A percentile compares a stretch with the other conserved stretches of the same genome.
Evolutionary conservation across 2,329 filamentous ascomycete species (phyloP).

Genomic region (Calonectria ilicicola): DNA sequence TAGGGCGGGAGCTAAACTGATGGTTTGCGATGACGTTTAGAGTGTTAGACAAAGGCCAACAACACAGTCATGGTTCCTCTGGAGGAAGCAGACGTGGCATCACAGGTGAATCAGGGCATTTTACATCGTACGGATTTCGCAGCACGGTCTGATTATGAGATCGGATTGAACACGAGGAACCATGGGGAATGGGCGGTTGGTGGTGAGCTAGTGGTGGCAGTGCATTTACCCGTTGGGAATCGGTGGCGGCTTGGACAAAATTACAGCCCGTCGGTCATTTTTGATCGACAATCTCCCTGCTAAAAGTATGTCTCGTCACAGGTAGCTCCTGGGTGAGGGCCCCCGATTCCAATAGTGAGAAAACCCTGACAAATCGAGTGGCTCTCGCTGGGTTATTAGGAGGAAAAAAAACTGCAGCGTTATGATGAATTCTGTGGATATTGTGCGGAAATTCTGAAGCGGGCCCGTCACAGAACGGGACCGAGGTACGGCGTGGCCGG

Average conservation of each 20-base stretch:
- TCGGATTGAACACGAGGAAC: not conserved
- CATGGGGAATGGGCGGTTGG: not conserved
- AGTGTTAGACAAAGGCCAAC: not conserved
- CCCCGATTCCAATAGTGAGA: not conserved
- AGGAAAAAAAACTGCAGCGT: not conserved
- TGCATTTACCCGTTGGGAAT: constrained; percentile 9
- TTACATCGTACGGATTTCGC: not conserved
- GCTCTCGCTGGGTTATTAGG: not conserved
- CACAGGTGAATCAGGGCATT: not conserved
- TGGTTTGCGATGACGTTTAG: not conserved
- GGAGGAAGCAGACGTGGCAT: not conserved
- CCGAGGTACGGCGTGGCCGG: constrained; percentile 18
- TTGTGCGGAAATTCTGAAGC: not conserved
- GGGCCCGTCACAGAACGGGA: constrained; percentile 14
- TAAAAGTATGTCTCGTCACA: constrained; percentile 3
- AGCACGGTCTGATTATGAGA: not conserved
- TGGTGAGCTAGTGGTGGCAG: constrained; percentile 25
- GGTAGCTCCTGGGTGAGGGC: not conserved
- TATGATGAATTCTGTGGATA: constrained; percentile 21
- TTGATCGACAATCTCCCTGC: not conserved
- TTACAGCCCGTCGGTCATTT: not conserved
- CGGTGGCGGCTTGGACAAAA: constrained; percentile 15
- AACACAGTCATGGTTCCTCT: not conserved
- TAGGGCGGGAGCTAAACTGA: not conserved
- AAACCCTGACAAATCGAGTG: not conserved